These are phyloP conservation scores for Pseudopithomyces maydicus DNA, from an alignment of 2,329 filamentous ascomycete species.

Conservation along the genomic window DNA sequence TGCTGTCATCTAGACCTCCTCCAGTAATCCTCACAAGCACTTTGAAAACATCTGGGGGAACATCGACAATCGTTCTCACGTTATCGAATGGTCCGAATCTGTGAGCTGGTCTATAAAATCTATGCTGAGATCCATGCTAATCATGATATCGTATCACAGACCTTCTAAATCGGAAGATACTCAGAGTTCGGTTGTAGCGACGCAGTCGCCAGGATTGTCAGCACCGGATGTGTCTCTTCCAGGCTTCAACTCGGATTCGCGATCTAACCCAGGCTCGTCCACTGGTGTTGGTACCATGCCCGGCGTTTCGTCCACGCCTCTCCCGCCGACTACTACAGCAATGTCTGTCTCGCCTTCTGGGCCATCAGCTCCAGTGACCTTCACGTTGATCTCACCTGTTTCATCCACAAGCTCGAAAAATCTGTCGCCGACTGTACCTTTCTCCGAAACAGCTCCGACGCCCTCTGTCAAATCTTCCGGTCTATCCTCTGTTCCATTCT, in stretches of 20 bases:
- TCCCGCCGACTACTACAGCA: neutral
- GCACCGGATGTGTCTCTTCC: neutral
- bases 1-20: neutral
- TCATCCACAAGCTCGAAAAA: neutral
- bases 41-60: neutral
- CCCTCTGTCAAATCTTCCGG: neutral
- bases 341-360: neutral
- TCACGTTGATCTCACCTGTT: neutral
- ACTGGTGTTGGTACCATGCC: neutral
- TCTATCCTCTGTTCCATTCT: neutral
- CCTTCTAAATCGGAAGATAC: neutral
- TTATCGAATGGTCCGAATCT: neutral
- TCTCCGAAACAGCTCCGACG: neutral
- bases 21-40: slow-evolving; percentile 4
- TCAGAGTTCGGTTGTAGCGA: neutral
- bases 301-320: neutral
- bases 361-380: neutral
- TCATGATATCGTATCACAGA: neutral
- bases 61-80: slow-evolving; percentile 1
- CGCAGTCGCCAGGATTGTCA: neutral
- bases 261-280: neutral
- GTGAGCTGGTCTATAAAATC: neutral
- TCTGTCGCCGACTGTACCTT: neutral
- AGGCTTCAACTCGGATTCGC: neutral
- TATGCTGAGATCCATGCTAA: neutral